These are phyloP conservation scores for Phalaenopsis hybrid DNA, from an alignment of 116 monocot genomes.

Conservation along the genomic window DNA sequence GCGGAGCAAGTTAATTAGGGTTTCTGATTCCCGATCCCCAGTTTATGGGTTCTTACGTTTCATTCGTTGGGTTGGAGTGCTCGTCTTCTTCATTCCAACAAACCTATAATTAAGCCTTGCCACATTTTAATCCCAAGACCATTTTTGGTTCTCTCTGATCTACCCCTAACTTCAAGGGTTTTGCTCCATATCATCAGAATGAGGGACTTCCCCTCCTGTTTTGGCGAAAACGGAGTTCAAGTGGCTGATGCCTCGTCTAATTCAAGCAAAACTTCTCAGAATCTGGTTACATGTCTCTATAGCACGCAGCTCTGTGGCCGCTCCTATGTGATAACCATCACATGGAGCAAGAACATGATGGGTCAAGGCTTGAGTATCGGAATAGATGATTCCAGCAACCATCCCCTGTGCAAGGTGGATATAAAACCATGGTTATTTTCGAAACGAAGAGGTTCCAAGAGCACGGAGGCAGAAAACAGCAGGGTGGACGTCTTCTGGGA, in stretches of 20 bases:
- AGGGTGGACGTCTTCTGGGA: constrained; percentile 61
- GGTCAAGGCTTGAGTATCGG: constrained; percentile 58
- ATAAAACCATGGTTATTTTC: constrained; percentile 77
- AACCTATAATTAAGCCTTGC: neutral
- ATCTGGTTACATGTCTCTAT: constrained; percentile 62
- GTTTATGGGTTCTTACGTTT: neutral
- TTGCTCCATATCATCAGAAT: constrained; percentile 21
- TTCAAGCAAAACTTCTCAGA: constrained; percentile 32
- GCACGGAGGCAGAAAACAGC: constrained; percentile 22
- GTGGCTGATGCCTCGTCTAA: constrained; percentile 50
- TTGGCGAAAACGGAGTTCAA: constrained; percentile 76
- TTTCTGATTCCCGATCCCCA: neutral
- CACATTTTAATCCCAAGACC: neutral
- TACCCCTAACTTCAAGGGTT: neutral
- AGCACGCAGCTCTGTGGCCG: constrained; percentile 25
- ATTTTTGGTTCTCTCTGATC: neutral
- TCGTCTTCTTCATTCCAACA: neutral
- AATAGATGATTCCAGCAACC: constrained; percentile 41
- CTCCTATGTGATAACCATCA: constrained; percentile 31
- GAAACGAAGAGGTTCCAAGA: constrained; percentile 63
- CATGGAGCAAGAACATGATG: constrained; percentile 66
- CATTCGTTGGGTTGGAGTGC: neutral
- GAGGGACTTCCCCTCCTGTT: constrained; percentile 92
- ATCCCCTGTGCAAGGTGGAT: constrained; percentile 47
- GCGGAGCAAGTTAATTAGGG: neutral